Evolutionary conservation across 495 filamentous ascomycete species (phyloP).

Genomic region (Cairneyella variabilis): DNA sequence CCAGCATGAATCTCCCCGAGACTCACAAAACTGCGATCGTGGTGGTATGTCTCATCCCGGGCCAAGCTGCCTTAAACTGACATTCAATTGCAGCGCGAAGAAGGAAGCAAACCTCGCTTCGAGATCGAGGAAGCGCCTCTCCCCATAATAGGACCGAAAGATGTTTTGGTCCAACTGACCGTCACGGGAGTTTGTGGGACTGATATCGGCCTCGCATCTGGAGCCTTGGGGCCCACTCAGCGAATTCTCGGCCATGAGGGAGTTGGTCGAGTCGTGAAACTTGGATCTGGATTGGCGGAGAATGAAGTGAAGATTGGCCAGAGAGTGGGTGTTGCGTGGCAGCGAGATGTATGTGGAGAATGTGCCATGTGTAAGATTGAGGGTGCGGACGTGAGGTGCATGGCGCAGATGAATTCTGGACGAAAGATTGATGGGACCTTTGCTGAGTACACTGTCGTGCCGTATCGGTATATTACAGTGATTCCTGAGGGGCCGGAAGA

Average conservation of each 20-base stretch:
- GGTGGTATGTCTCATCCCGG: not conserved
- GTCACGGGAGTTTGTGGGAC: slow-evolving; percentile 64
- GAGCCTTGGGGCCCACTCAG: slow-evolving; percentile 54
- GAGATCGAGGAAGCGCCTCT: slow-evolving; percentile 57
- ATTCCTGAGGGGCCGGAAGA: slow-evolving; percentile 56
- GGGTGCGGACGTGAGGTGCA: slow-evolving; percentile 49
- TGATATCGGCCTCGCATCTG: slow-evolving; percentile 59
- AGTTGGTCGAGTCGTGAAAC: slow-evolving; percentile 54
- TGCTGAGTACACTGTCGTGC: slow-evolving; percentile 60
- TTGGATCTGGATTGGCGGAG: slow-evolving; percentile 47
- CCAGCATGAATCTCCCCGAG: not conserved
- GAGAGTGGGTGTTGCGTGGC: slow-evolving; percentile 56
- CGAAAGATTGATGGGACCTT: slow-evolving; percentile 58
- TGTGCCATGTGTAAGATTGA: slow-evolving; percentile 43
- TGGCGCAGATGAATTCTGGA: slow-evolving; percentile 45
- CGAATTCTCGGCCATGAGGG: slow-evolving; percentile 66
- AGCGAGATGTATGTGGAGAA: slow-evolving; percentile 27
- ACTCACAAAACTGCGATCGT: slow-evolving; percentile 4
- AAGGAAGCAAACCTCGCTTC: slow-evolving; percentile 7
- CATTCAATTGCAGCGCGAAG: not conserved
- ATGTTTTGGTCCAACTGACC: slow-evolving; percentile 63
- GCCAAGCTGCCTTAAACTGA: too few relatives aligned
- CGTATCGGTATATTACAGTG: slow-evolving; percentile 60
- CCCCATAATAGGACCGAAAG: slow-evolving; percentile 55
- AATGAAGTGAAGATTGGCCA: slow-evolving; percentile 57